Base-by-base conservation (phyloP, 352 stramenopile genomes). In the Hyaloperonospora brassicae region DNA sequence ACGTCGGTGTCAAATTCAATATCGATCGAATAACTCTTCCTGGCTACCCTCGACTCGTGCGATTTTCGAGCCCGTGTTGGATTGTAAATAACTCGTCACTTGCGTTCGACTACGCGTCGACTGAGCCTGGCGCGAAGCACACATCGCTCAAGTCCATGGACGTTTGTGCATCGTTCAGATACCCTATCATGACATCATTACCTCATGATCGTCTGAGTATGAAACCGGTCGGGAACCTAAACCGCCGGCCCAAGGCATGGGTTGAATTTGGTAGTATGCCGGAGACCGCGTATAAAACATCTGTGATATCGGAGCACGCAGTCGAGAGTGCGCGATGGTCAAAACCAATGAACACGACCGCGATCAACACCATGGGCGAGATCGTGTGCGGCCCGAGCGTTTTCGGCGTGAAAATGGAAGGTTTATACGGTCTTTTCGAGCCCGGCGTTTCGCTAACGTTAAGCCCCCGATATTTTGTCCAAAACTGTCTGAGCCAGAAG, bases 311-410 rank as follows among this genome's bases (percentile, higher is more conserved):
- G 3, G 72, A 88, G n/a, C 74, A 88, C 41, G 66, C 79, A 2
- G 55, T 86, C n/a, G 66, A 82, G 51, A 67, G 68, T n/a, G 73
- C 69, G 7, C 57, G 69, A n/a, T 94, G 82, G 81, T 89, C 79
- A 0, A 79, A 92, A 51, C 74, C 78, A 1, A 79, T 92, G 60
- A 94, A 94, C 55, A 85, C 76, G 41, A 87, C 84, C 9, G 83
- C 84, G 0, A 81, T 94, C n/a, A 91, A 92, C 46, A 94, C 84
- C 7, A 77, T 84, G 34, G 84, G 84, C 39, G 84, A 94, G 58
- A 68, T 78, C 3, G 75, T 81, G 14, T 89, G 78, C 35, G 79
- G 84, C 0, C 66, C 77, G 17, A 86, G 76, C 34, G 78, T 94
- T 24, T 86, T 92, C 44, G 73, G 72, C 7, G 70, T 94, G 41